Evolutionary conservation across 2,329 filamentous ascomycete species (phyloP), one percentile per base, ranked within the genome.

Genomic region (Chaetomium sp.): DNA sequence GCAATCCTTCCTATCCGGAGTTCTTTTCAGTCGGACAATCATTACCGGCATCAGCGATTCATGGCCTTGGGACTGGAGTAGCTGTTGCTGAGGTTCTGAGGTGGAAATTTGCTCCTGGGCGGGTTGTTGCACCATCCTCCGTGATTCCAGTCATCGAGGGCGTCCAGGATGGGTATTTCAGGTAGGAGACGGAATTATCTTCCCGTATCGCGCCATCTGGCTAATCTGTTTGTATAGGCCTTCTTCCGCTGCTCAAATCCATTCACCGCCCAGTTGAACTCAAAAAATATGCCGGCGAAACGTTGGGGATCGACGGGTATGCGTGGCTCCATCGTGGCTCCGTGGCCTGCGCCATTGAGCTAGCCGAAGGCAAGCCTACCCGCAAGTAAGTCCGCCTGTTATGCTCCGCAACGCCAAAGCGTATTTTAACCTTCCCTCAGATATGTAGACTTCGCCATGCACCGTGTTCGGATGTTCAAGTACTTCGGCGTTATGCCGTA

Each of bases 281-380:
- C 58, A 95, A 91, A 69, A 91, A 91, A 67, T 96, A 88, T 71
- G 76, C 81, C 10, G 94, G 92, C 51, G 86, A 95, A 72, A 95
- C 88, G 1, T 80, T 99, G 47, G 95, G 88, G n/a, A 86, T 99
- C 38, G 94, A 99, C 71, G 92, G 88, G 55, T 99, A 99, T 78
- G 94, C 92, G 69, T 99, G 95, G 94, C 84, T 99, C 54, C 94
- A 99, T 72, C 87, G 94, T 63, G 95, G 91, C 53, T 91, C 91
- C 47, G 86, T 95, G 62, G 82, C 89, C 49, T 97, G 92, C 75
- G 90, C 92, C 60, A 84, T 94, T 66, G 94, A 97, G 66, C 80
- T 99, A 60, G 94, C 91, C 38, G 81, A 92, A 65, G 90, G 84
- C 65, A 94, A 89, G 69, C 91, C 90, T 11, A 97, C 91, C 0